Percentiles rank a stretch among this genome's conserved stretches.
Conservation (phyloP, 306 rosid species). For the Fagus crenata region DNA sequence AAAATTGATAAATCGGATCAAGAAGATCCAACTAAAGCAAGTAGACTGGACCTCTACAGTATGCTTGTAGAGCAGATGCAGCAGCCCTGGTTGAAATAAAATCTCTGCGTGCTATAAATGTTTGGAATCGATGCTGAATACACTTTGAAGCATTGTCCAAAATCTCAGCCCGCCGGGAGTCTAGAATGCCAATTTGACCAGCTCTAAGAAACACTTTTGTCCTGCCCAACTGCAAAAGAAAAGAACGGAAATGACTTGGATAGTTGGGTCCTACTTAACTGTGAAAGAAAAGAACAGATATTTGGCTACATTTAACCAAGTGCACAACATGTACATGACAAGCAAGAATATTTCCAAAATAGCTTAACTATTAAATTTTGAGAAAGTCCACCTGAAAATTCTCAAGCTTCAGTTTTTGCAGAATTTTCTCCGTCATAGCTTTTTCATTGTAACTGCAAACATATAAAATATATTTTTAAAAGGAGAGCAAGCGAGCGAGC, state of each 20-base stretch:
- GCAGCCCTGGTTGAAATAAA: slow-evolving; percentile 58
- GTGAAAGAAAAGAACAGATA: not conserved
- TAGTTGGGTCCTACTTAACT: not conserved
- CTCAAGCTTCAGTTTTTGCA: slow-evolving; percentile 70
- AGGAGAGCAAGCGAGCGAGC: not conserved
- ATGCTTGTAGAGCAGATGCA: slow-evolving; percentile 74
- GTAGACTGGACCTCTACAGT: slow-evolving; percentile 69
- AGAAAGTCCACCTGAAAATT: slow-evolving; percentile 74
- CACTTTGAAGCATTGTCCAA: slow-evolving; percentile 82
- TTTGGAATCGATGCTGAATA: slow-evolving; percentile 64
- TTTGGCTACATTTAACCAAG: not conserved
- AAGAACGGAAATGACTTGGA: not conserved
- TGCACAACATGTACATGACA: not conserved
- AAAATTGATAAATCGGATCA: not conserved
- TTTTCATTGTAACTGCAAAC: slow-evolving; percentile 73
- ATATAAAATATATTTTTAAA: slow-evolving; percentile 9
- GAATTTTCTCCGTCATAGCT: slow-evolving; percentile 61
- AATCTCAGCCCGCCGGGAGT: slow-evolving; percentile 78
- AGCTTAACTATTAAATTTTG: not conserved
- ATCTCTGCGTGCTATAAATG: slow-evolving; percentile 65
- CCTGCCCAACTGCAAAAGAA: slow-evolving; percentile 70
- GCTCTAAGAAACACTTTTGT: slow-evolving; percentile 95
- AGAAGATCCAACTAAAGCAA: slow-evolving; percentile 14
- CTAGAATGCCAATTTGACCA: slow-evolving; percentile 95
- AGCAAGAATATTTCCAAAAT: slow-evolving; percentile 14